Evolutionary conservation across 495 filamentous ascomycete species (phyloP).

Genomic region (Aspergillus conjunctus): DNA sequence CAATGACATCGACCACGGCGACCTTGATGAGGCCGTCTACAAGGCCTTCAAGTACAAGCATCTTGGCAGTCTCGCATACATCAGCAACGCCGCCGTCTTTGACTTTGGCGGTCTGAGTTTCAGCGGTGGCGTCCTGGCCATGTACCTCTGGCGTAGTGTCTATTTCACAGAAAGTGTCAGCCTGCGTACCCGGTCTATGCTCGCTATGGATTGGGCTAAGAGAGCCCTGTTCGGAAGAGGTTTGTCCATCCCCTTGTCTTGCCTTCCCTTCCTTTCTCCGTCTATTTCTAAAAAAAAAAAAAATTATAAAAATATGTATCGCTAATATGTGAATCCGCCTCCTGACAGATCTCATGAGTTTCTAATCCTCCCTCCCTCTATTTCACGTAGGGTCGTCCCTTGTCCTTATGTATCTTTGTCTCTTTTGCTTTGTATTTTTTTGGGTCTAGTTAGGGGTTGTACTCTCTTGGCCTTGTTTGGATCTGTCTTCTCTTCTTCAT

Average conservation of each 20-base stretch:
- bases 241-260: constrained; percentile 47
- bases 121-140: constrained; percentile 83
- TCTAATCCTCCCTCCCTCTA: constrained; percentile 40
- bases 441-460: too few species aligned
- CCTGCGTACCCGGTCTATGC: constrained; percentile 79
- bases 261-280: constrained; percentile 9
- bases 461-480: too few species aligned
- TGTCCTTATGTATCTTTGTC: neutral
- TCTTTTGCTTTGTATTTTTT: neutral
- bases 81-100: constrained; percentile 95
- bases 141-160: constrained; percentile 95
- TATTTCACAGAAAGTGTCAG: constrained; percentile 99
- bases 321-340: constrained; percentile 19
- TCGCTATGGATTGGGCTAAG: constrained; percentile 99
- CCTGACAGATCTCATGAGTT: constrained; percentile 65
- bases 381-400: neutral
- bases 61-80: constrained; percentile 88
- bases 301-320: neutral
- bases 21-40: constrained; percentile 89
- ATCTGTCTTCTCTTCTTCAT: too few species aligned
- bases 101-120: constrained; percentile 80
- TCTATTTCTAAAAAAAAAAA: neutral
- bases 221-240: constrained; percentile 93
- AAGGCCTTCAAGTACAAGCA: constrained; percentile 96
- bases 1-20: constrained; percentile 84